Conservation (phyloP, 176 grass and related monocot species). For the Eleusine indica region DNA sequence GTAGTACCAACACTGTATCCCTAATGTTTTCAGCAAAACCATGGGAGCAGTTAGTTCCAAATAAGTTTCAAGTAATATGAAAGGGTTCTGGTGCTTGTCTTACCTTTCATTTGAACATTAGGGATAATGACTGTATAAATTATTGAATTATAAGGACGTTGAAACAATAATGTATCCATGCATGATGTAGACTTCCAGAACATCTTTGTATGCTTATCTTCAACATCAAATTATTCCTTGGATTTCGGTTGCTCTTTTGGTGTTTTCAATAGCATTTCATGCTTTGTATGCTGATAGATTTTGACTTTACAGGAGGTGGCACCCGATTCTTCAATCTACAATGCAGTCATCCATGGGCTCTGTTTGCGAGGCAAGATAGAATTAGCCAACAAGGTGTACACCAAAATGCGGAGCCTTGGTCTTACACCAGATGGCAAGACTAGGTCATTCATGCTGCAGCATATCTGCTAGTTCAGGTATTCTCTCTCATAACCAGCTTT, state of each 20-base stretch:
- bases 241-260: background rate
- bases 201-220: background rate
- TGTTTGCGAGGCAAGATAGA: slow-evolving; percentile 66
- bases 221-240: background rate
- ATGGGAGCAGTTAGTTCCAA: background rate
- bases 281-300: background rate
- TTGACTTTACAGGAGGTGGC: slow-evolving; percentile 43
- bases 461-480: slow-evolving; percentile 33
- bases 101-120: background rate
- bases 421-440: slow-evolving; percentile 74
- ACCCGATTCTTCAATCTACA: slow-evolving; percentile 74
- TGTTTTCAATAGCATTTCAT: slow-evolving; percentile 3
- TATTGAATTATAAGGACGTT: background rate
- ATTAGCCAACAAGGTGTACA: slow-evolving; percentile 61
- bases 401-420: slow-evolving; percentile 66
- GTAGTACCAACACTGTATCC: background rate
- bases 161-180: background rate
- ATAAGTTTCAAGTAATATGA: background rate
- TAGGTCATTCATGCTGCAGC: slow-evolving; percentile 75
- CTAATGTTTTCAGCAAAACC: background rate
- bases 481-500: background rate
- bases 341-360: slow-evolving; percentile 72
- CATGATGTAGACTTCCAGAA: background rate
- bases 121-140: background rate
- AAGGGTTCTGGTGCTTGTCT: background rate